Base-by-base conservation (phyloP, 441 rosid species). In the Francoa sonchifolia region DNA sequence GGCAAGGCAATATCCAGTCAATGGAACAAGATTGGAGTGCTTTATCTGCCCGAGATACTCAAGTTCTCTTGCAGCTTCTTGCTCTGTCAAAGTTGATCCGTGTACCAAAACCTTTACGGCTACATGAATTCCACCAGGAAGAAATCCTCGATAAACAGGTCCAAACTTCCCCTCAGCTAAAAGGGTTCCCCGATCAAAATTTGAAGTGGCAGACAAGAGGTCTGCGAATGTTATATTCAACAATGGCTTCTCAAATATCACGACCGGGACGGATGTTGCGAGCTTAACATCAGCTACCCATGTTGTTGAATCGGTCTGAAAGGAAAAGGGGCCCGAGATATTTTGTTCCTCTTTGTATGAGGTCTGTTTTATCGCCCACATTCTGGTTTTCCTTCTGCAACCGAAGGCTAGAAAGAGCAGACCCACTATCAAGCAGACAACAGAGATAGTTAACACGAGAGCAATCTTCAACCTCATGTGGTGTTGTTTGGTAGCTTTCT, bases 221-320 rank as follows among this genome's bases (percentile, higher is more conserved):
- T 88, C 95, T 0, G 74, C 93, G 42, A 88, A 88, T 27, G 95
- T 83, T 39, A 83, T 73, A 48, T 71, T 72, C 72, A 79, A 40
- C 67, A 88, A 59, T 41, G 97, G 97, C 62, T 88, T 88, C 79
- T 81, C 97, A 54, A 88, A 81, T 16, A 88, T 76, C 41, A 88
- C 76, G 2, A 78, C 94, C 0, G 72, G 73, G 25, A 81, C 93
- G 1, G 79, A 69, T 3, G 59, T 73, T 42, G 95, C 93, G 48
- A 77, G 89, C 70, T 83, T 88, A 42, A 88, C 85, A 72, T 81
- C 93, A 25, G 97, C 97, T 2, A 88, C 79, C 97, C 95, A 81
- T 20, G 87, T 83, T 6, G 85, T 78, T 3, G 93, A 88, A 74
- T 88, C 95, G 0, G 93, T 78, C 47, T 83, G 84, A 64, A 83